Evolutionary conservation across 2,329 filamentous ascomycete genomes (phyloP).

Genomic region (Spiromastix sp.): DNA sequence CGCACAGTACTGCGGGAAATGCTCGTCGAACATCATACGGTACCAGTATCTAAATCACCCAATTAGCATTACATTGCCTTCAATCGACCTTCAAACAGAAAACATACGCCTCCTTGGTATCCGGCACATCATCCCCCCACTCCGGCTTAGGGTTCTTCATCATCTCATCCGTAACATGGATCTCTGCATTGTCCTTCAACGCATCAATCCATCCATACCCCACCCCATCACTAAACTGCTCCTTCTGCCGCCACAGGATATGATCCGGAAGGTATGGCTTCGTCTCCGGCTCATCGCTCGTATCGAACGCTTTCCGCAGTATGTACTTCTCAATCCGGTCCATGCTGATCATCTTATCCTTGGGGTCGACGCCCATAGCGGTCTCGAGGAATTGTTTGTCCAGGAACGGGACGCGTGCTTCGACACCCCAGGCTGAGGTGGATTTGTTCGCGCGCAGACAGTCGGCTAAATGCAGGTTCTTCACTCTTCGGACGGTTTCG

Average conservation of each 20-base stretch:
- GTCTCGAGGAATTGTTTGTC: constrained; percentile 95
- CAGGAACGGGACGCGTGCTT: constrained; percentile 94
- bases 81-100: constrained; percentile 8
- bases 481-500: constrained; percentile 86
- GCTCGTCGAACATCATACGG: constrained; percentile 95
- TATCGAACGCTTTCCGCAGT: constrained; percentile 94
- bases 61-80: constrained; percentile 2
- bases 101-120: constrained; percentile 86
- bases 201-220: constrained; percentile 99
- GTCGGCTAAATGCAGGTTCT: constrained; percentile 94
- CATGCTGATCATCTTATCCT: constrained; percentile 90
- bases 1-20: constrained; percentile 86
- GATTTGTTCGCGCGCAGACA: constrained; percentile 98
- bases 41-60: constrained; percentile 69
- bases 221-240: constrained; percentile 97
- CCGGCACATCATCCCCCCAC: constrained; percentile 87
- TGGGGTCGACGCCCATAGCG: constrained; percentile 85
- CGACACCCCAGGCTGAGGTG: constrained; percentile 93
- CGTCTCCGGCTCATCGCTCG: constrained; percentile 67
- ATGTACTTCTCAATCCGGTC: constrained; percentile 96
- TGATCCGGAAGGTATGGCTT: constrained; percentile 87
- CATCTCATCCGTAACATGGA: constrained; percentile 89
- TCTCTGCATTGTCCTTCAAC: constrained; percentile 86
- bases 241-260: constrained; percentile 98
- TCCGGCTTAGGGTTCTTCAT: constrained; percentile 97